Conservation (phyloP, 345 rosid species). For the Brassica napus region DNA sequence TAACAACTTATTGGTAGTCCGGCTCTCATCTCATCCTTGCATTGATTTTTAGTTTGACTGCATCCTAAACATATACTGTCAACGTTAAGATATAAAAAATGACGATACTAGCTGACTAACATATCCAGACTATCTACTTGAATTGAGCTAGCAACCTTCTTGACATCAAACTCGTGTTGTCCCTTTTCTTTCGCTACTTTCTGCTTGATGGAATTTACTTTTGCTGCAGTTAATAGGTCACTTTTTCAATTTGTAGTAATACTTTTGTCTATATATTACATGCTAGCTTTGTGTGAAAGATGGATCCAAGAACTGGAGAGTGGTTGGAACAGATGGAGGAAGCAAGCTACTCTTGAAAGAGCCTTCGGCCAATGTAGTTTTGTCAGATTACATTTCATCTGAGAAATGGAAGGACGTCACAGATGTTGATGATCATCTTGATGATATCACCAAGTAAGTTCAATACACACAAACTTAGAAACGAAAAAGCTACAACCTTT, state of each 20-base stretch:
- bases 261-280: constrained; percentile 1
- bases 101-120: constrained; percentile 12
- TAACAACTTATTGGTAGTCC: neutral
- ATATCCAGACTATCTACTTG: constrained; percentile 6
- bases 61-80: neutral
- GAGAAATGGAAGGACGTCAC: constrained; percentile 80
- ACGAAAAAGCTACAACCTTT: neutral
- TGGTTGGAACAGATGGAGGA: constrained; percentile 65
- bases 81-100: neutral
- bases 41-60: neutral
- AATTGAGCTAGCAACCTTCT: constrained; percentile 10
- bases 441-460: constrained; percentile 80
- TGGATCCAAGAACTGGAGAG: constrained; percentile 89
- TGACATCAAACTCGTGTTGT: neutral
- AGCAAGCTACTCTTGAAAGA: constrained; percentile 66
- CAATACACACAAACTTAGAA: neutral
- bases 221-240: neutral
- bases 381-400: constrained; percentile 70
- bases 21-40: constrained; percentile 1
- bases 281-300: constrained; percentile 77
- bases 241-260: neutral
- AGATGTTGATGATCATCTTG: constrained; percentile 95
- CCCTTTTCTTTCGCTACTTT: constrained; percentile 1
- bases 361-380: constrained; percentile 72
- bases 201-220: constrained; percentile 2